Evolutionary conservation across 192 early-diverging fungal genomes (phyloP), one percentile per base, ranked within the genome.

Genomic region (Umbelopsis sp.): DNA sequence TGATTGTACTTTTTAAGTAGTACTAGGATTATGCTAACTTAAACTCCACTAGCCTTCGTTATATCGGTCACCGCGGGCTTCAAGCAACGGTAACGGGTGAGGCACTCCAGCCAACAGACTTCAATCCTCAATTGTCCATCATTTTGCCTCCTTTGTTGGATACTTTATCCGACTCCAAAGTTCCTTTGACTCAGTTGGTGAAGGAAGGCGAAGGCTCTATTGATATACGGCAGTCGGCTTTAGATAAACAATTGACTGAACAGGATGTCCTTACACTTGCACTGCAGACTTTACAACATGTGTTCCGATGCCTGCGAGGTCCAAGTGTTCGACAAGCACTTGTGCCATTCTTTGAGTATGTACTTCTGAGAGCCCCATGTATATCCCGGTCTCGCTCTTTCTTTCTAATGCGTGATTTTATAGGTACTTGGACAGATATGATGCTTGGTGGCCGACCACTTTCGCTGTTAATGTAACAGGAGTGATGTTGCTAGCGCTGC

Each of bases 61-160:
- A 83, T 35, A 82, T 88, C 30, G 91, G 91, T 2, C 79, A 90
- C 64, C 76, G 87, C 41, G 90, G 84, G 35, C 61, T 90, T 64
- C 89, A 90, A 71, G 88, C 82, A 18, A 76, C 84, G 11, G 81
- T 85, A 7, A 85, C 88, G 18, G 89, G 88, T 37, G 73, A 73
- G n/a, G 90, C 91, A 9, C 81, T 91, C 12, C 82, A 89, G 46
- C 86, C 88, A 5, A 71, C 82, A 2, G 83, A 91, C 49, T 77
- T 80, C 76, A 85, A 87, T 73, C 74, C 79, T 16, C 90, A 91
- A 68, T 76, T 91, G 21, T 78, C 83, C n/a, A 73, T 82, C 65
- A 85, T 91, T 25, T 71, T 90, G 22, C 81, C 81, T 23, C 80
- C 91, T 9, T 75, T 91, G 2, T 25, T 61, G 25, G 55, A 61